Percentiles rank a stretch among this genome's conserved stretches.
phyloP scores from a whole-genome alignment of 768 basidiomycete genomes.

The Boletus sensibilis region DNA sequence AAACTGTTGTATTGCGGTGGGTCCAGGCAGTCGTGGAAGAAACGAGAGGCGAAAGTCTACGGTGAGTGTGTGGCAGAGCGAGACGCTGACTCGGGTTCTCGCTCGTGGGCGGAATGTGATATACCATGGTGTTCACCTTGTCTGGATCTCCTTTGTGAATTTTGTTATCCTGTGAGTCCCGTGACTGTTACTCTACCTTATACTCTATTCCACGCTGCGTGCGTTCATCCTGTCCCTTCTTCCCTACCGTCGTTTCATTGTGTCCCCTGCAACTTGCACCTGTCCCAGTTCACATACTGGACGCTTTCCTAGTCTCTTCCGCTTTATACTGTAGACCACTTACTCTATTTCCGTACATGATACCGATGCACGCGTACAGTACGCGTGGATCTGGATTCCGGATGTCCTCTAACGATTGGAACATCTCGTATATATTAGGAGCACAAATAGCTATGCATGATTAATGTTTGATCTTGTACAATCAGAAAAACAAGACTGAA shows the following conservation, averaged over 20 bases:
- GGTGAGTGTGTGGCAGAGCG: constrained; percentile 10
- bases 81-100: neutral
- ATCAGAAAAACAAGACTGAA: neutral
- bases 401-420: neutral
- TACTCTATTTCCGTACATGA: constrained; percentile 18
- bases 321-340: constrained; percentile 12
- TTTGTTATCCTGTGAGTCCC: constrained; percentile 5
- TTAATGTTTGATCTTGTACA: neutral
- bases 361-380: neutral
- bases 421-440: constrained; percentile 7
- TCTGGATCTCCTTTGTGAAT: constrained; percentile 5
- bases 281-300: constrained; percentile 3
- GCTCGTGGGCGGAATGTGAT: neutral
- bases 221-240: neutral
- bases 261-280: neutral
- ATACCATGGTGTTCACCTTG: neutral
- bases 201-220: constrained; percentile 10
- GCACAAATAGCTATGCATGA: neutral
- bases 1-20: constrained; percentile 63
- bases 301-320: neutral
- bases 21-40: constrained; percentile 68
- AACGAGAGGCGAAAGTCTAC: constrained; percentile 41
- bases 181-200: constrained; percentile 9
- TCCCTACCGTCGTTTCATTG: neutral
- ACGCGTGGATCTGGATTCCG: constrained; percentile 1